phyloP scores from a whole-genome alignment of 2,329 filamentous ascomycete genomes.

The Aspergillus fumigatus region DNA sequence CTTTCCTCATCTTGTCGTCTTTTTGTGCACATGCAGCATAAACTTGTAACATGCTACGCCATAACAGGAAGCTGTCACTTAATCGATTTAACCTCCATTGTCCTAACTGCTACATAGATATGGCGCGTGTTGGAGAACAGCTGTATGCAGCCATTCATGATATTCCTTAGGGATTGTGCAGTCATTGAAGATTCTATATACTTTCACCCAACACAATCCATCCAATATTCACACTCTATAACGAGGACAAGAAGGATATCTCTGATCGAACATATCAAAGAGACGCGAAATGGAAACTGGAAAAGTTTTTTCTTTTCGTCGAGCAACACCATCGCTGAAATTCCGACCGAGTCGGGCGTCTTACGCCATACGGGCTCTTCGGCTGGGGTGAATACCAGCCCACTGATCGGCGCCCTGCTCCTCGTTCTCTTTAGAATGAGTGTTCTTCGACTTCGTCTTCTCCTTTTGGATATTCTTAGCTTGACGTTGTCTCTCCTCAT shows the following conservation, averaged over 20 bases:
- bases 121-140: background rate
- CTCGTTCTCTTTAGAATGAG: slow-evolving; percentile 13
- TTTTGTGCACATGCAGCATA: slow-evolving; percentile 18
- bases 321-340: background rate
- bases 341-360: background rate
- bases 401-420: slow-evolving; percentile 22
- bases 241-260: slow-evolving; percentile 15
- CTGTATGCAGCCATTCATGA: background rate
- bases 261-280: slow-evolving; percentile 5
- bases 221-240: slow-evolving; percentile 9
- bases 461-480: slow-evolving; percentile 47
- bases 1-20: slow-evolving; percentile 8
- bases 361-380: slow-evolving; percentile 33
- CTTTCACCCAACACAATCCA: slow-evolving; percentile 5
- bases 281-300: background rate
- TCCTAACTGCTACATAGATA: background rate
- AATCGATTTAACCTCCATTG: background rate
- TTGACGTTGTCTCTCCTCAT: slow-evolving; percentile 59
- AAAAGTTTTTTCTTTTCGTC: background rate
- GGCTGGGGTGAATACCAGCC: slow-evolving; percentile 42
- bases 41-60: slow-evolving; percentile 24
- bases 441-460: slow-evolving; percentile 37
- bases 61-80: slow-evolving; percentile 17
- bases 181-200: background rate
- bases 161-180: background rate